Conservation (phyloP, 23 red algal genomes). For the Pyropia yezoensis region DNA sequence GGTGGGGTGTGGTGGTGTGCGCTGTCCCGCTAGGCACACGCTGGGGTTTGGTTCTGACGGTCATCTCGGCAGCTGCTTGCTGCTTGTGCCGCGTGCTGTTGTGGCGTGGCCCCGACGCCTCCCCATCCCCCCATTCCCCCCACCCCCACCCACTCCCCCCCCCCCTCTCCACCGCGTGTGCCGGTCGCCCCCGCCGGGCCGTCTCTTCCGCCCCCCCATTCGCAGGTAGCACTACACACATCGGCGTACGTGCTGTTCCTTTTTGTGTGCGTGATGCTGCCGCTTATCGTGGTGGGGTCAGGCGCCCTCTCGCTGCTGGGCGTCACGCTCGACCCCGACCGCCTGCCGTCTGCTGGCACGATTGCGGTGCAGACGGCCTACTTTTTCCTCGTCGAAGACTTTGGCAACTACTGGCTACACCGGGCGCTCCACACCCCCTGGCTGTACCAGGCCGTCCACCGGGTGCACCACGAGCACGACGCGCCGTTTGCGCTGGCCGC, state of each 20-base stretch:
- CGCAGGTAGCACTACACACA: too few species aligned
- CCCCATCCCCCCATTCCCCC: too few species aligned
- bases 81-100: too few species aligned
- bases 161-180: too few species aligned
- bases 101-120: too few species aligned
- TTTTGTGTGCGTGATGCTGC: conserved; percentile 29
- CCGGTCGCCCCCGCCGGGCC: too few species aligned
- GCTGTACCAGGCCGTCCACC: conserved; percentile 78
- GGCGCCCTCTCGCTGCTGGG: conserved; percentile 1
- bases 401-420: conserved; percentile 91
- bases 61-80: too few species aligned
- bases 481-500: conserved; percentile 90
- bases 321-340: background rate
- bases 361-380: conserved; percentile 52
- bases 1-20: too few species aligned
- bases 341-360: conserved; percentile 26
- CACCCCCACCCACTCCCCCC: too few species aligned
- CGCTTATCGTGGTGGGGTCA: conserved; percentile 10
- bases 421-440: conserved; percentile 82
- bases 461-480: conserved; percentile 78
- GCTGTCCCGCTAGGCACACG: too few species aligned
- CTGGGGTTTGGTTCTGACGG: too few species aligned
- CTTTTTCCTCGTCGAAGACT: conserved; percentile 91
- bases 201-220: too few species aligned
- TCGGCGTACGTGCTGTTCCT: background rate